Evolutionary conservation across 495 filamentous ascomycete species (phyloP), one percentile per base, ranked within the genome.

Genomic region (Penicillium maclennaniae): DNA sequence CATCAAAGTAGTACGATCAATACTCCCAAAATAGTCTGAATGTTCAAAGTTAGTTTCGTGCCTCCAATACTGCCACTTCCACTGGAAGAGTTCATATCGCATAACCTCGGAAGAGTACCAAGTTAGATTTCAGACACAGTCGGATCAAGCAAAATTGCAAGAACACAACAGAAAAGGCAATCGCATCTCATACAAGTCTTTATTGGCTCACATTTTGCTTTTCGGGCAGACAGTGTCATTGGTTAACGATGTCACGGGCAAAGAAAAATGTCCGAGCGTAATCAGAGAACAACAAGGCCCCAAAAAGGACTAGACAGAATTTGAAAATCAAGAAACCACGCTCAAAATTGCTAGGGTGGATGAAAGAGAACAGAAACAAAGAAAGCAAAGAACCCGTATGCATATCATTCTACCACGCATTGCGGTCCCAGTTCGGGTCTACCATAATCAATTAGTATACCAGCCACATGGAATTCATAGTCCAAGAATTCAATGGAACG

Each of bases 401-500:
- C 53, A 63, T 60, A 49, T 43, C 10, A 43, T 46, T 62, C 49
- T 67, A 70, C 66, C 65, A 70, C 44, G 67, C 69, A 67, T 70
- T 69, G 51, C 70, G 69, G 51, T 72, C 66, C 63, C 64, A 65
- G 31, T 61, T 68, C 49, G 69, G 68, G 56, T 71, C 69, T 71
- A 49, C 9, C 27, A 40, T 39, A 4, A 45, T 16, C 41, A 34
- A 14, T 34, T 34, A 54, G 42, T 20, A 58, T 9, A 55, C 53
- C 23, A 56, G n/a, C n/a, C 41, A 28, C 21, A 10, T 7, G 12
- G 12, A 12, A 10, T 23, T 23, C 23, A 17, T 14, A 41, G 7
- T 8, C 14, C 38, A 16, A 28, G 17, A 6, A 5, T 2, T 15
- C 1, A 36, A 19, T 17, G 27, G 6, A 21, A 7, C 12, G 21